Conservation (phyloP, 345 rosid species). For the Erodium maritimum region DNA sequence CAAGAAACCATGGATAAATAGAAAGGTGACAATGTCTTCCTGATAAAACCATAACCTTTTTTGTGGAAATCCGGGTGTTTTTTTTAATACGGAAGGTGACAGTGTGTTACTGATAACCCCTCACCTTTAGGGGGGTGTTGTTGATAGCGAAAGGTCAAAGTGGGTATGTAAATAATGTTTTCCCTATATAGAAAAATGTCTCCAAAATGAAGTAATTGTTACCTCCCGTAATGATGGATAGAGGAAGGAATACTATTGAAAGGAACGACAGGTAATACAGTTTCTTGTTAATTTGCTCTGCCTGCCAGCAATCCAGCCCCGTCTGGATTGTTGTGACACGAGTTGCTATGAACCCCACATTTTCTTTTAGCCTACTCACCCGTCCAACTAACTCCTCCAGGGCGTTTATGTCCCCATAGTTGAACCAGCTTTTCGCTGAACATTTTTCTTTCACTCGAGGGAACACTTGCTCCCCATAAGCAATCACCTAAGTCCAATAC, state of each 20-base stretch:
- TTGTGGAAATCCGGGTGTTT: no score
- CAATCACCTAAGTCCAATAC: conserved; percentile 49
- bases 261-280: conserved; percentile 93
- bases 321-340: conserved; percentile 90
- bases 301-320: conserved; percentile 88
- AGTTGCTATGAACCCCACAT: conserved; percentile 81
- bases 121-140: no score
- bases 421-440: conserved; percentile 64
- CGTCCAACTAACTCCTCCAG: conserved; percentile 76
- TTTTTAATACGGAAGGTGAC: no score
- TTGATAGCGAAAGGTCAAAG: no score
- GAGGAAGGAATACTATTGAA: conserved; percentile 83
- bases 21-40: no score
- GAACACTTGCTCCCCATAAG: conserved; percentile 92
- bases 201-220: conserved; percentile 5
- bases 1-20: no score
- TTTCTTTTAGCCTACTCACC: conserved; percentile 81
- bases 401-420: conserved; percentile 41
- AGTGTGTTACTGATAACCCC: no score
- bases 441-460: conserved; percentile 88
- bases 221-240: conserved; percentile 95
- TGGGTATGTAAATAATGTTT: no score
- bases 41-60: no score
- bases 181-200: no score
- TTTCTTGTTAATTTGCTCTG: conserved; percentile 88